phyloP scores from a whole-genome alignment of 495 filamentous ascomycete species.

The Bryoglossum gracile region DNA sequence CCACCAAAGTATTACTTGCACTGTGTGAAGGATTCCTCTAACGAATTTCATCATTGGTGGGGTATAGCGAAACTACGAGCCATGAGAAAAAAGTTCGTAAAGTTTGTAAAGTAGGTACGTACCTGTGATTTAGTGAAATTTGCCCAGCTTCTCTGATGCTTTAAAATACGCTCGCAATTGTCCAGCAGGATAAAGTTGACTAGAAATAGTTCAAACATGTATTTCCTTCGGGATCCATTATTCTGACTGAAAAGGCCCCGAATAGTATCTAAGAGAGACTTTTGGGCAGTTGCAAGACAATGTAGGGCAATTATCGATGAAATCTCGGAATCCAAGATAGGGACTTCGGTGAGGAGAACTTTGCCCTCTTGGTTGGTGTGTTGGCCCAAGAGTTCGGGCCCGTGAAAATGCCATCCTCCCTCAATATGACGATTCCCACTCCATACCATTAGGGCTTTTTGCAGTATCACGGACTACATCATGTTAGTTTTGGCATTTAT shows the following conservation, averaged over 20 bases:
- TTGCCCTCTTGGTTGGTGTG: background rate
- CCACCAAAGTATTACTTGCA: background rate
- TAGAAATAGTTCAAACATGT: background rate
- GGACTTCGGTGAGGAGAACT: background rate
- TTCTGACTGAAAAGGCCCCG: background rate
- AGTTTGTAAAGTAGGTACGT: background rate
- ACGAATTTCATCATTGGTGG: background rate
- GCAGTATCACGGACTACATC: background rate
- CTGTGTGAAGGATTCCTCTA: background rate
- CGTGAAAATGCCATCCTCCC: conserved; percentile 1
- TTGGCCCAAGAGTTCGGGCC: background rate
- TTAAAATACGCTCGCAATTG: background rate
- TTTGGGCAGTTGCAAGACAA: background rate
- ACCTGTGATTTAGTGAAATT: background rate
- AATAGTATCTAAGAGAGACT: background rate
- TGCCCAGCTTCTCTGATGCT: background rate
- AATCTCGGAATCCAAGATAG: background rate
- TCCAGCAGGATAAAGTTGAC: background rate
- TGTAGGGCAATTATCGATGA: background rate
- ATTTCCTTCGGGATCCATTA: background rate
- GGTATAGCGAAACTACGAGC: background rate
- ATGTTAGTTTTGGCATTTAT: background rate
- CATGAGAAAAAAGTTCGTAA: background rate
- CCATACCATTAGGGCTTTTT: background rate
- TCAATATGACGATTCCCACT: background rate